A percentile compares a stretch with the other conserved stretches of the same genome.
Conservation (phyloP, 2,329 filamentous ascomycete genomes). For the Fulvia fulva region DNA sequence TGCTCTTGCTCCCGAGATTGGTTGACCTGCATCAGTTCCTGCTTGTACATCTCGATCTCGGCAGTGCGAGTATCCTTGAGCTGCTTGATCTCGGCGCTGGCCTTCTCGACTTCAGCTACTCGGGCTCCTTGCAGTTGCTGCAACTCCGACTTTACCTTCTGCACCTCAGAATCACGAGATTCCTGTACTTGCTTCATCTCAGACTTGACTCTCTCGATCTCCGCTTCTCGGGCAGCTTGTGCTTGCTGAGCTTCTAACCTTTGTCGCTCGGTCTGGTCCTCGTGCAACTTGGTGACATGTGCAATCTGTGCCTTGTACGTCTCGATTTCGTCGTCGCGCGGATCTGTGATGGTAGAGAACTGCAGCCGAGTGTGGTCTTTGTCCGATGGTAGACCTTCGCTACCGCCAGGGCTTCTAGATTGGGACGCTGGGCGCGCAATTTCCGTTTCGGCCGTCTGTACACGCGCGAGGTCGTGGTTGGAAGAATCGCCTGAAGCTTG, state of each 20-base stretch:
- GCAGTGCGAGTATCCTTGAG: not conserved
- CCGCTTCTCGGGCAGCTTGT: not conserved
- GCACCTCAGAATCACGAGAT: not conserved
- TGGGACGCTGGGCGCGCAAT: not conserved
- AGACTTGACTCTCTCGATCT: not conserved
- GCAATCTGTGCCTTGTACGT: slow-evolving; percentile 1
- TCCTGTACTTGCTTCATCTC: not conserved
- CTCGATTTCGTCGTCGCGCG: not conserved
- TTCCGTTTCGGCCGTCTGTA: not conserved
- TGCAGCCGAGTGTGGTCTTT: not conserved
- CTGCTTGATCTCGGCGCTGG: not conserved
- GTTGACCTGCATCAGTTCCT: not conserved
- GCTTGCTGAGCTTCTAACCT: not conserved
- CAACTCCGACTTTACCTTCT: not conserved
- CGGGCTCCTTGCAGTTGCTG: not conserved
- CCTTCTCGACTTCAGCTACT: not conserved
- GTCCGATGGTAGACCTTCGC: not conserved
- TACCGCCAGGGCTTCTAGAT: not conserved
- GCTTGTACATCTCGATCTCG: not conserved
- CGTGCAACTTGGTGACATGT: not conserved
- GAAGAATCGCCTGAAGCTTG: not conserved
- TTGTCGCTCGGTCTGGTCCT: not conserved
- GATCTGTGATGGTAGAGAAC: not conserved
- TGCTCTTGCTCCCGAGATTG: not conserved
- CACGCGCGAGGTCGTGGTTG: not conserved